Evolutionary conservation across 495 filamentous ascomycete genomes (phyloP).

Genomic region (Penicillium bovifimosum): DNA sequence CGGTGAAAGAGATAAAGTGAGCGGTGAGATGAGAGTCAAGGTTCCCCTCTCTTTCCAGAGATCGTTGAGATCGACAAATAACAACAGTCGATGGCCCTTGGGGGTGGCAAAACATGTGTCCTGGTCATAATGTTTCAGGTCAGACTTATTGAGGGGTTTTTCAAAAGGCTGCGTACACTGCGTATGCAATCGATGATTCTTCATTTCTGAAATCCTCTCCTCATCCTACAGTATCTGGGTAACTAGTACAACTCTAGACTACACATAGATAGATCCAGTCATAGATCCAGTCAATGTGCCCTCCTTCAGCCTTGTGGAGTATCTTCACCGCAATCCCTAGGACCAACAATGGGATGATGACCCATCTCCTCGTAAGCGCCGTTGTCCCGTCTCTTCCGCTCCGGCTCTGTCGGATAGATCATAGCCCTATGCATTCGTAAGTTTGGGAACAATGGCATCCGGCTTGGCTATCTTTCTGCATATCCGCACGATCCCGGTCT

Average conservation of each 20-base stretch:
- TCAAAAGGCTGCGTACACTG: too few species aligned
- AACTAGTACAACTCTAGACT: too few species aligned
- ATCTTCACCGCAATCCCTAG: neutral
- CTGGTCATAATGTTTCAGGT: too few species aligned
- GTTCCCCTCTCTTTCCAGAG: neutral
- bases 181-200: too few species aligned
- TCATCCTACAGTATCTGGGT: too few species aligned
- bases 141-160: too few species aligned
- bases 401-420: slow-evolving; percentile 4
- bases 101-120: too few species aligned
- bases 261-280: too few species aligned
- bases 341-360: neutral
- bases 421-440: neutral
- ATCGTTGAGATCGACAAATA: neutral
- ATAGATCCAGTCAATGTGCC: neutral
- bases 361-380: slow-evolving; percentile 21
- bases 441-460: slow-evolving; percentile 13
- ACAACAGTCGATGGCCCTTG: too few species aligned
- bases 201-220: too few species aligned
- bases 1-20: too few species aligned
- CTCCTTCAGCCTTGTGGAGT: neutral
- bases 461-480: slow-evolving; percentile 13
- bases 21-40: too few species aligned
- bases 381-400: slow-evolving; percentile 17
- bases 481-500: slow-evolving; percentile 28